Percentiles rank a stretch among this genome's conserved stretches.
Evolutionary conservation across 2,329 filamentous ascomycete species (phyloP).

Genomic region (Cladosporium cucumerinum): DNA sequence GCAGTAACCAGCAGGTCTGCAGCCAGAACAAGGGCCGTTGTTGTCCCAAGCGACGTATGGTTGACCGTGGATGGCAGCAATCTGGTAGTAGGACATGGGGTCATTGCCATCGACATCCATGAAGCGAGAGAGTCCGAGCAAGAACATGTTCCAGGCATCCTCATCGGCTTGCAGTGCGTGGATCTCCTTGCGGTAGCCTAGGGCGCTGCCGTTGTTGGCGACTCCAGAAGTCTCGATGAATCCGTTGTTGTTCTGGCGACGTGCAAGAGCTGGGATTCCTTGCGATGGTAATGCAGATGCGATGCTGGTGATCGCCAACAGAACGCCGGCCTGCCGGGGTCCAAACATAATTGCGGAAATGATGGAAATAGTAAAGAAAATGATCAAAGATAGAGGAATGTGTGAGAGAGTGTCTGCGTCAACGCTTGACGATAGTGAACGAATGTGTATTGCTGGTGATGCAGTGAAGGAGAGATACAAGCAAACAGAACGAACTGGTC

Average conservation of each 20-base stretch:
- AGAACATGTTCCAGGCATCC: slow-evolving; percentile 20
- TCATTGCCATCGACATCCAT: slow-evolving; percentile 13
- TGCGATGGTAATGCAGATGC: slow-evolving; percentile 3
- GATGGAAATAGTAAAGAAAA: not conserved
- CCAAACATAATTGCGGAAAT: not conserved
- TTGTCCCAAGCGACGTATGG: slow-evolving; percentile 21
- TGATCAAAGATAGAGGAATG: not conserved
- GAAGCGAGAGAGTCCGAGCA: slow-evolving; percentile 17
- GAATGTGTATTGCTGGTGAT: slow-evolving; percentile 10
- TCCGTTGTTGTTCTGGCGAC: slow-evolving; percentile 3
- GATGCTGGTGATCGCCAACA: slow-evolving; percentile 11
- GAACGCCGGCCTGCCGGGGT: slow-evolving; percentile 14
- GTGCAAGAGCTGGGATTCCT: not conserved
- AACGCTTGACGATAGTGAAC: not conserved
- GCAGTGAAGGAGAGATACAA: slow-evolving; percentile 8
- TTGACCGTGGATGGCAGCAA: slow-evolving; percentile 21
- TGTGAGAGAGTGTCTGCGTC: slow-evolving; percentile 6
- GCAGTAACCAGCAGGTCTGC: slow-evolving; percentile 26
- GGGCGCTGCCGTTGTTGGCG: not conserved
- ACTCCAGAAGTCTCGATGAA: slow-evolving; percentile 12
- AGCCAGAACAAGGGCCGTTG: slow-evolving; percentile 14
- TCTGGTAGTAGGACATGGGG: slow-evolving; percentile 21
- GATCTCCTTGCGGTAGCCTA: slow-evolving; percentile 18
- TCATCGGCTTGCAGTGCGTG: slow-evolving; percentile 15
- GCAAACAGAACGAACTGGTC: slow-evolving; percentile 16